Conservation (phyloP, 148 eudicot species). For the Camellia lanceoleosa region DNA sequence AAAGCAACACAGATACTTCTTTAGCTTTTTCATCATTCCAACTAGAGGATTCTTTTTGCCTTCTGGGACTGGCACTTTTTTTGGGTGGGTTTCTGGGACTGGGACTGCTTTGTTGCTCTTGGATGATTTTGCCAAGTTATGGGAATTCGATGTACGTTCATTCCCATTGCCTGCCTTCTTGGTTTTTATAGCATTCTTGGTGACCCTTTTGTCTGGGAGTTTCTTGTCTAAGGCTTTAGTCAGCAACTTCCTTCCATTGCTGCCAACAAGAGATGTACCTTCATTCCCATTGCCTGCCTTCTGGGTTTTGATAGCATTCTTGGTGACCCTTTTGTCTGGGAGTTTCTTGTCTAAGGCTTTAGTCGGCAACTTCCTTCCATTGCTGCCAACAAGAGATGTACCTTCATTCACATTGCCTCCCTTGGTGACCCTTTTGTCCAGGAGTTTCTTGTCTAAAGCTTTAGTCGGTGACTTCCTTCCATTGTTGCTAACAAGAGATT, state of each 20-base stretch:
- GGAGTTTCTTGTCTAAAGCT: not conserved
- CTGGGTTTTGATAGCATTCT: conserved; percentile 9
- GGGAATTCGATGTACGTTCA: conserved; percentile 6
- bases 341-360: not conserved
- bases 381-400: conserved; percentile 12
- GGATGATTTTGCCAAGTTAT: conserved; percentile 12
- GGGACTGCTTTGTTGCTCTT: conserved; percentile 3
- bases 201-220: not conserved
- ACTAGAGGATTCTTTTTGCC: conserved; percentile 18
- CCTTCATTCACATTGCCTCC: conserved; percentile 13
- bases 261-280: conserved; percentile 18
- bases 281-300: conserved; percentile 8
- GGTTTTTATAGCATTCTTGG: not conserved
- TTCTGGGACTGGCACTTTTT: not conserved
- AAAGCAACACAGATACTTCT: conserved; percentile 26
- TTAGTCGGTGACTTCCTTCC: conserved; percentile 5
- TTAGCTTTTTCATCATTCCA: conserved; percentile 18
- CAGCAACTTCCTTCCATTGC: conserved; percentile 8
- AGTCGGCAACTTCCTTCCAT: conserved; percentile 5
- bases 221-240: not conserved
- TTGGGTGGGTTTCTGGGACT: not conserved
- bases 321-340: not conserved
- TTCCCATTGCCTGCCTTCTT: conserved; percentile 10
- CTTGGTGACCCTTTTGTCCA: not conserved
- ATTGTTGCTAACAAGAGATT: conserved; percentile 12